Conservation (phyloP, 352 stramenopile species). For the Globisporangium yorkense region DNA sequence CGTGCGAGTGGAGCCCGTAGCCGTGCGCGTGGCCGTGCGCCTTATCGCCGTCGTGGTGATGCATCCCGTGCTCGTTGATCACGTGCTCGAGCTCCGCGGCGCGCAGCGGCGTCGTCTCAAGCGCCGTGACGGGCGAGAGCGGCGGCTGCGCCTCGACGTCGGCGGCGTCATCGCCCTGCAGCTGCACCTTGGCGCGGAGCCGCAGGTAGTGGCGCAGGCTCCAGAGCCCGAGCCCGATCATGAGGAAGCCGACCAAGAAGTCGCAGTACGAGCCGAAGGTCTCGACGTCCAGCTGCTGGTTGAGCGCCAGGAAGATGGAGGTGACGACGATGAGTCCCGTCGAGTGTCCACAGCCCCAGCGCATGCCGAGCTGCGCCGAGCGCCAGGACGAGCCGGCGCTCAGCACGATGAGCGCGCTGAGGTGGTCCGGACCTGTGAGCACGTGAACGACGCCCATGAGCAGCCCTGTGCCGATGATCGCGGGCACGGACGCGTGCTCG, state of each 20-base stretch:
- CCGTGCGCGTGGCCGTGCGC: slow-evolving; percentile 8
- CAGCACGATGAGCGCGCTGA: slow-evolving; percentile 82
- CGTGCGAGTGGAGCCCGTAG: not conserved
- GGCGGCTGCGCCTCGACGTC: slow-evolving; percentile 1
- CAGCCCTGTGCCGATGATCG: slow-evolving; percentile 46
- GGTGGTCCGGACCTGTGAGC: slow-evolving; percentile 76
- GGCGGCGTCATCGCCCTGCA: not conserved
- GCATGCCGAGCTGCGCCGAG: slow-evolving; percentile 76
- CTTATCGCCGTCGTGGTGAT: slow-evolving; percentile 17
- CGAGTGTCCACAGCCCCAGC: slow-evolving; percentile 88
- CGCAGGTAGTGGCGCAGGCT: slow-evolving; percentile 46
- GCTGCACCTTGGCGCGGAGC: slow-evolving; percentile 26
- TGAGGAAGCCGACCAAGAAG: slow-evolving; percentile 69
- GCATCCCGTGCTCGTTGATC: slow-evolving; percentile 28
- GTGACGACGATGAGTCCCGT: slow-evolving; percentile 78
- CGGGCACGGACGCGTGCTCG: slow-evolving; percentile 26
- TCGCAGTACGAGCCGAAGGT: slow-evolving; percentile 55
- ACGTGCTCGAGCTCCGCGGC: slow-evolving; percentile 21
- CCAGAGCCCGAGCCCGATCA: slow-evolving; percentile 56
- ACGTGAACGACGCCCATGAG: slow-evolving; percentile 63
- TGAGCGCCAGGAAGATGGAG: slow-evolving; percentile 53
- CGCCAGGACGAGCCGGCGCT: slow-evolving; percentile 62
- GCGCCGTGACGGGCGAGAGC: slow-evolving; percentile 1
- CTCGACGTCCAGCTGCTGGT: slow-evolving; percentile 44
- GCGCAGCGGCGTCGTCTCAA: slow-evolving; percentile 29